Evolutionary conservation across 306 rosid genomes (phyloP), one percentile per base, ranked within the genome.

Genomic region (Pachyrhizus erosus): DNA sequence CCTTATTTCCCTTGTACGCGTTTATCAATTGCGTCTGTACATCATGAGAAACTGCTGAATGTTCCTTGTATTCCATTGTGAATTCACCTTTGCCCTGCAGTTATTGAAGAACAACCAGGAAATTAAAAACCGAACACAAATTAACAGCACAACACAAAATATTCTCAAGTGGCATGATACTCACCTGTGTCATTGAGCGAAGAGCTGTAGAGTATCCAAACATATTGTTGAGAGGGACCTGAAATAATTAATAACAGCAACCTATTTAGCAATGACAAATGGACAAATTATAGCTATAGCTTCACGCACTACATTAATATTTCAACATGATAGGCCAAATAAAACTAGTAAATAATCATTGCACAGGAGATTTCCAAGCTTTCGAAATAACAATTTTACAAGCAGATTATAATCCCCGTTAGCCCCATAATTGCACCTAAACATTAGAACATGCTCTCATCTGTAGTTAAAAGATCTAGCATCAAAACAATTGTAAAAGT

Each of bases 21-120:
- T 90, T 93, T 51, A 96, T 83, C 72, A 96, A 61, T 79, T 96
- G 98, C 40, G 40, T 78, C 86, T 96, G 99, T 78, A 96, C 99
- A 37, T 96, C 99, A 58, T 89, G 80, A 77, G 99, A 96, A 74
- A 96, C 98, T 2, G 97, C 70, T 17, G 80, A 65, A 83, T 96
- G 99, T 84, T 96, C 97, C 84, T 91, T 93, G 90, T 96, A 96
- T 75, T 96, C 99, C 99, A 96, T 96, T 10, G 99, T 96, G 89
- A 96, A 96, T 77, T 96, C 99, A 10, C 99, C 99, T 82, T 96
- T 96, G 17, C 99, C 99, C 99, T 96, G 93, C 83, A 75, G 81
- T 62, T 18, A 76, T 62, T 39, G 3, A 73, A 55, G 42, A 12
- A 78, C 5, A 20, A 37, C 45, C 12, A 52, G 46, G 14, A 54